These are phyloP conservation scores for Candolleomyces eurysporus DNA, from an alignment of 768 basidiomycete genomes.

Conservation along the genomic window DNA sequence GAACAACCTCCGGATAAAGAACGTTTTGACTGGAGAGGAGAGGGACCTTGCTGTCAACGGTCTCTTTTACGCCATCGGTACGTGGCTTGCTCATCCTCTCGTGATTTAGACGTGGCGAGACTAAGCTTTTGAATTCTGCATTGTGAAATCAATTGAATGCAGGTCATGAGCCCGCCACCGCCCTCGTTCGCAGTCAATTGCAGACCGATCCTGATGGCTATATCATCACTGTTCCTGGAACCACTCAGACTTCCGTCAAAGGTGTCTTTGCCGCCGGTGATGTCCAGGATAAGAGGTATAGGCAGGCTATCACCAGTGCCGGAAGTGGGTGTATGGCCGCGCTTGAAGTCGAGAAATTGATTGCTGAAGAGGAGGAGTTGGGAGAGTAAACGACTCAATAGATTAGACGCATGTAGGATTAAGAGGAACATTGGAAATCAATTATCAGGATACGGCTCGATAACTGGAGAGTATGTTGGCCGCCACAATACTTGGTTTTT, in stretches of 20 bases:
- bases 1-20: slow-evolving; percentile 80
- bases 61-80: slow-evolving; percentile 92
- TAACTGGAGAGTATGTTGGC: too few relatives aligned
- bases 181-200: slow-evolving; percentile 82
- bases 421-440: neutral
- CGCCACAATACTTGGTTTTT: too few relatives aligned
- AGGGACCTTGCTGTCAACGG: slow-evolving; percentile 86
- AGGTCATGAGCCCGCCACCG: slow-evolving; percentile 91
- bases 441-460: neutral
- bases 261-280: slow-evolving; percentile 99
- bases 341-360: slow-evolving; percentile 86
- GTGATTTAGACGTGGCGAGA: neutral
- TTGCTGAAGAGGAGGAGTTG: slow-evolving; percentile 86
- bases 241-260: slow-evolving; percentile 89
- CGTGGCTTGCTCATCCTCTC: slow-evolving; percentile 11
- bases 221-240: slow-evolving; percentile 94
- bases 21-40: slow-evolving; percentile 76
- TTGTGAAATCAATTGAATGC: neutral
- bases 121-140: slow-evolving; percentile 3
- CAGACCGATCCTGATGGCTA: slow-evolving; percentile 93
- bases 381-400: slow-evolving; percentile 20
- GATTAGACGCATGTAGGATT: neutral
- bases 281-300: slow-evolving; percentile 94
- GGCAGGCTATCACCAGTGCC: slow-evolving; percentile 92
- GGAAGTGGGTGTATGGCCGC: slow-evolving; percentile 98